Conservation (phyloP, 768 basidiomycete species). For the Tricholomella constricta region DNA sequence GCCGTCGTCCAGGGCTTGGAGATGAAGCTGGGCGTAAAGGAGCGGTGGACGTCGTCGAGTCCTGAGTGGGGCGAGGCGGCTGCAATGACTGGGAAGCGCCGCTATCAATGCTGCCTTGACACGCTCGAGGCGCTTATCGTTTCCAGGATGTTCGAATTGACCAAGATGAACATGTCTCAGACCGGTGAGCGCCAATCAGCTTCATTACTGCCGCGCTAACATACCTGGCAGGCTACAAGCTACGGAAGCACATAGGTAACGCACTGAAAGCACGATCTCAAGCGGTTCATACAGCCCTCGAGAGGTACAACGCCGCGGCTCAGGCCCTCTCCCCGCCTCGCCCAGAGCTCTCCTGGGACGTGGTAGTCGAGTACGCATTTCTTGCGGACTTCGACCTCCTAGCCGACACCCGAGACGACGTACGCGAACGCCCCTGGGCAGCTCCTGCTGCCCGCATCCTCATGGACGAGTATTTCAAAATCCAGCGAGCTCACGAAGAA, state of each 20-base stretch:
- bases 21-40: neutral
- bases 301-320: conserved; percentile 26
- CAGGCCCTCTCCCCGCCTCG: conserved; percentile 14
- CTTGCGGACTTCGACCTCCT: conserved; percentile 26
- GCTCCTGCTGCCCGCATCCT: conserved; percentile 15
- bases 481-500: conserved; percentile 24
- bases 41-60: neutral
- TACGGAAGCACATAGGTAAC: conserved; percentile 26
- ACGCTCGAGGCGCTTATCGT: conserved; percentile 21
- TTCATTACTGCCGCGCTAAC: neutral
- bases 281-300: conserved; percentile 24
- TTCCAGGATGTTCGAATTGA: conserved; percentile 23
- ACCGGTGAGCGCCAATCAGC: conserved; percentile 23
- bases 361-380: conserved; percentile 25
- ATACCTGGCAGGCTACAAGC: conserved; percentile 27
- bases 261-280: conserved; percentile 22
- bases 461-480: conserved; percentile 21
- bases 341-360: conserved; percentile 21
- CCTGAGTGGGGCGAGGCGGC: conserved; percentile 11
- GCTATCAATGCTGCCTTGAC: conserved; percentile 21
- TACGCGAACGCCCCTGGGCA: conserved; percentile 18
- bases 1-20: neutral
- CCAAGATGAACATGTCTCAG: conserved; percentile 22
- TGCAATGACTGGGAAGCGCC: conserved; percentile 7
- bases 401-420: conserved; percentile 15